Conservation (phyloP, 306 rosid genomes). For the Cajanus cajan region DNA sequence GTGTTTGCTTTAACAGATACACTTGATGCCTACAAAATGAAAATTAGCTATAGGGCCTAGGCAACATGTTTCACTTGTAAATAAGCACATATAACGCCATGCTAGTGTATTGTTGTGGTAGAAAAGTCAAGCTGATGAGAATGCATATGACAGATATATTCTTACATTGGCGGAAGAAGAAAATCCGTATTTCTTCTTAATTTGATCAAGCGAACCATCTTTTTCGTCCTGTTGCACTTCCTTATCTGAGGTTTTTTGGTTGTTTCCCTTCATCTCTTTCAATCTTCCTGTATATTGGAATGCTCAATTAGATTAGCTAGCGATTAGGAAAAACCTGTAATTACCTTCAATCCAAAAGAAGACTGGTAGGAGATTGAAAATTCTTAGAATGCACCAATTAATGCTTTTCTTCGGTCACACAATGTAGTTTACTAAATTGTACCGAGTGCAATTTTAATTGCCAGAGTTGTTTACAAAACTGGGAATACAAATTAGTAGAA, state of each 20-base stretch:
- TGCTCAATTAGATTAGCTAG: conserved; percentile 19
- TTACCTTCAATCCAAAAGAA: neutral
- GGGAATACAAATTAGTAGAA: neutral
- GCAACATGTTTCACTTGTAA: neutral
- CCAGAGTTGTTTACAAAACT: neutral
- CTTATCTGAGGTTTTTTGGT: conserved; percentile 50
- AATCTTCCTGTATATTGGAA: conserved; percentile 63
- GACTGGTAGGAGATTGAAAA: neutral
- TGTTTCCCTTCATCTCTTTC: conserved; percentile 65
- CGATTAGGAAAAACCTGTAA: neutral
- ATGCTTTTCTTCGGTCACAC: neutral
- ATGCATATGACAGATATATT: neutral
- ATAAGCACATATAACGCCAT: neutral
- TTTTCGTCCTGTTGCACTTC: conserved; percentile 63
- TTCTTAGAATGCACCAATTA: neutral
- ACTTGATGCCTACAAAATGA: neutral
- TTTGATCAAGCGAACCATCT: conserved; percentile 60
- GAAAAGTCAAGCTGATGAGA: neutral
- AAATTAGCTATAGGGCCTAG: neutral
- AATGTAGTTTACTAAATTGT: neutral
- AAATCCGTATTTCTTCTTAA: conserved; percentile 79
- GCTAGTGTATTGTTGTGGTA: neutral
- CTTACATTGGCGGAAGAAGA: conserved; percentile 59
- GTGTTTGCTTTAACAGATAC: neutral
- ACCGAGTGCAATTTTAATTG: neutral